Evolutionary conservation across 345 rosid species (phyloP).

Genomic region (Salix purpurea): DNA sequence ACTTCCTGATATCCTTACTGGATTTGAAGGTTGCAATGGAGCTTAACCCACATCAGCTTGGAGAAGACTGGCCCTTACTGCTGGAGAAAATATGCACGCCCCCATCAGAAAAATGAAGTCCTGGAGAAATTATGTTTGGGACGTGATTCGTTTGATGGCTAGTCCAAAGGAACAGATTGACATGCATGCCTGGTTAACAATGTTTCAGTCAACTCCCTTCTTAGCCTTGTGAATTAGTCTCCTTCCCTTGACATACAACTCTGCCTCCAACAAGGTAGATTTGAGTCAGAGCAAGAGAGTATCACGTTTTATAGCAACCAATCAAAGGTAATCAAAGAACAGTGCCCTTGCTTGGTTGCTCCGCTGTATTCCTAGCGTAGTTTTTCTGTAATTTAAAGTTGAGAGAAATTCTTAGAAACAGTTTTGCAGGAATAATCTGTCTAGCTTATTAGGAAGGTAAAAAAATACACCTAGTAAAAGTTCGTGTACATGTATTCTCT

Average conservation of each 20-base stretch:
- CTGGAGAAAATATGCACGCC: conserved; percentile 39
- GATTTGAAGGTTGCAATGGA: conserved; percentile 43
- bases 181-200: conserved; percentile 5
- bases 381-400: conserved; percentile 33
- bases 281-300: conserved; percentile 6
- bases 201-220: not conserved
- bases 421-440: conserved; percentile 40
- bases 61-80: conserved; percentile 47
- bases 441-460: conserved; percentile 29
- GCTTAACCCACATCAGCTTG: conserved; percentile 47
- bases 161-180: conserved; percentile 11
- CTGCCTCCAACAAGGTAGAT: conserved; percentile 6
- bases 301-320: conserved; percentile 18
- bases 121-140: not conserved
- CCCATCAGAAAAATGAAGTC: conserved; percentile 21
- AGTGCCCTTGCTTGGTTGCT: conserved; percentile 19
- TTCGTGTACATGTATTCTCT: conserved; percentile 22
- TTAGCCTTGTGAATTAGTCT: conserved; percentile 6
- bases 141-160: conserved; percentile 8
- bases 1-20: conserved; percentile 20
- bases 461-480: conserved; percentile 25
- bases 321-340: conserved; percentile 20
- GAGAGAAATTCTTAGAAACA: conserved; percentile 22
- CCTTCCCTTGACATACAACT: conserved; percentile 1
- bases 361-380: conserved; percentile 32